These are phyloP conservation scores for Inonotus obliquus DNA, from an alignment of 1,284 basidiomycete genomes.

Conservation along the genomic window DNA sequence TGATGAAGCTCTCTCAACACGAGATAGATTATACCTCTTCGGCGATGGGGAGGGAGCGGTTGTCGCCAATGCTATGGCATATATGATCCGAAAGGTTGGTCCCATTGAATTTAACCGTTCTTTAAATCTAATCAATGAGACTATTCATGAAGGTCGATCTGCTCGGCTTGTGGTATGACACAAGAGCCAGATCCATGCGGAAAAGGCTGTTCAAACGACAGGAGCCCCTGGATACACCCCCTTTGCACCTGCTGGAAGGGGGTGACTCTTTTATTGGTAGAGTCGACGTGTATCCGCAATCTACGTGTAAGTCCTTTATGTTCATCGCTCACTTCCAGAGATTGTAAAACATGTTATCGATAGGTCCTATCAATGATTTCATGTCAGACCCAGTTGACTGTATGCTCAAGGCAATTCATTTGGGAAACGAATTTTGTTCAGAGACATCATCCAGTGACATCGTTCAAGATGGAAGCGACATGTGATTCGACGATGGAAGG, in stretches of 20 bases:
- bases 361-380: no score
- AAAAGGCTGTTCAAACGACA: neutral
- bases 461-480: no score
- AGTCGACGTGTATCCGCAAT: neutral
- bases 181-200: neutral
- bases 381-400: no score
- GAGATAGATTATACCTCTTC: neutral
- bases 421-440: no score
- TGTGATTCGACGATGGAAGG: no score
- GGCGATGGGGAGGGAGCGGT: neutral
- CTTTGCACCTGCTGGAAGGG: neutral
- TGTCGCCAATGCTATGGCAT: neutral
- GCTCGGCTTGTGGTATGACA: neutral
- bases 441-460: no score
- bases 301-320: neutral
- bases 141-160: neutral
- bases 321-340: neutral
- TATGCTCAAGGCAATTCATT: no score
- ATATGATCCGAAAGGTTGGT: neutral
- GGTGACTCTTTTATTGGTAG: neutral
- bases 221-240: neutral
- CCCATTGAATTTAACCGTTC: neutral
- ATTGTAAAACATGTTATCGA: no score
- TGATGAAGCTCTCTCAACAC: neutral
- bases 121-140: neutral